Evolutionary conservation across 164 flowering plant genomes (phyloP).

Genomic region (Kingdonia uniflora): DNA sequence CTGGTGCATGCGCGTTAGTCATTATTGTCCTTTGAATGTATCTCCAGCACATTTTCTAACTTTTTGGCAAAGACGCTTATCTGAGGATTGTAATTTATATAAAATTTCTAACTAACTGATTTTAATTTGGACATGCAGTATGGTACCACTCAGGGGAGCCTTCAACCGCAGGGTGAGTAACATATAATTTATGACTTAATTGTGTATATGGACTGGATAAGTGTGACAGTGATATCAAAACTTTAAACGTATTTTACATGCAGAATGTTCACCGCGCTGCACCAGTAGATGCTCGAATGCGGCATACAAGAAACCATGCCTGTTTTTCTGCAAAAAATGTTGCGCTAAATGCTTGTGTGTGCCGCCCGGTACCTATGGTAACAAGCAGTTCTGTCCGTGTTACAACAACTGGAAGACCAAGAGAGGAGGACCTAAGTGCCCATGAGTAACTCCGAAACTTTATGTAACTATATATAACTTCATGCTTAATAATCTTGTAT

Average conservation of each 20-base stretch:
- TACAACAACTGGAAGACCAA: conserved; percentile 18
- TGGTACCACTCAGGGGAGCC: conserved; percentile 23
- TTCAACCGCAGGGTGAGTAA: conserved; percentile 21
- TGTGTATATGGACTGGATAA: background rate
- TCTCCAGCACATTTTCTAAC: background rate
- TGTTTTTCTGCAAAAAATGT: conserved; percentile 16
- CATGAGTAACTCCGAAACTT: background rate
- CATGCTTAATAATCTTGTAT: too few species aligned
- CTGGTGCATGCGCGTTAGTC: too few species aligned
- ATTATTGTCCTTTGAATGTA: too few species aligned
- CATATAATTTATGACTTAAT: background rate
- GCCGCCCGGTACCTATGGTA: conserved; percentile 15
- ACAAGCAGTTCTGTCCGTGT: conserved; percentile 15
- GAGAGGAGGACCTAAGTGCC: conserved; percentile 17
- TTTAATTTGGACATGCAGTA: conserved; percentile 1
- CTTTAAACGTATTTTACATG: background rate
- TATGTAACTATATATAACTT: too few species aligned
- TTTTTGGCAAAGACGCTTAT: background rate
- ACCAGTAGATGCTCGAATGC: conserved; percentile 10
- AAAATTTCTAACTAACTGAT: background rate
- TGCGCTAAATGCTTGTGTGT: conserved; percentile 15
- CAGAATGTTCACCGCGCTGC: conserved; percentile 14
- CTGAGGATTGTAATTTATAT: too few species aligned
- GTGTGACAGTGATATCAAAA: background rate
- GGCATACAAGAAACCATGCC: conserved; percentile 13